phyloP scores from a whole-genome alignment of 768 basidiomycete genomes.

The Agrocybe chaxingu region DNA sequence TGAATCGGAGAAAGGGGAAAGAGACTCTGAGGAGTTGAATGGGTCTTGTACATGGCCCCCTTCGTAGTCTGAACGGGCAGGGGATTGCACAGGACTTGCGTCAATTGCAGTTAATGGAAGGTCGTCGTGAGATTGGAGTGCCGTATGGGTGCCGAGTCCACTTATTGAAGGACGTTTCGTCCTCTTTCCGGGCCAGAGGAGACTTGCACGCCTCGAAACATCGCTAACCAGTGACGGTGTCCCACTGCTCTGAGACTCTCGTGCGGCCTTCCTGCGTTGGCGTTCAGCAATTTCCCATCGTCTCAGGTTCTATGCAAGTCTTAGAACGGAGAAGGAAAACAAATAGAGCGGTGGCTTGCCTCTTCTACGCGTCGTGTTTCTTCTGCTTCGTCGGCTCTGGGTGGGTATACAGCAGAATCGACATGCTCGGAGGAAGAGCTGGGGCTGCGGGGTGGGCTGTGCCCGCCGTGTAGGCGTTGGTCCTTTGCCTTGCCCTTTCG shows the following conservation, averaged over 20 bases:
- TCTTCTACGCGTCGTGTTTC: conserved; percentile 73
- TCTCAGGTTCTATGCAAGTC: conserved; percentile 55
- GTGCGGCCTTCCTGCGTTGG: conserved; percentile 67
- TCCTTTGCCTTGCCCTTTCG: conserved; percentile 28
- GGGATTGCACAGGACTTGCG: conserved; percentile 35
- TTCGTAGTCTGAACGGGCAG: conserved; percentile 28
- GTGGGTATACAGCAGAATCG: conserved; percentile 52
- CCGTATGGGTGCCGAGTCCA: conserved; percentile 39
- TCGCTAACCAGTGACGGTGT: conserved; percentile 50
- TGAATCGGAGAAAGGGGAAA: conserved; percentile 50
- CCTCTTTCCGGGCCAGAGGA: conserved; percentile 48
- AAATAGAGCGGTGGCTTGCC: conserved; percentile 35
- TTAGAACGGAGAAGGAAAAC: conserved; percentile 4
- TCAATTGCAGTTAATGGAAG: conserved; percentile 56
- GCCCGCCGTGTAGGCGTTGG: conserved; percentile 23
- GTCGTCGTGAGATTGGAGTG: conserved; percentile 48
- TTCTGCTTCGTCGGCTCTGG: conserved; percentile 58
- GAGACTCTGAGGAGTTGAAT: conserved; percentile 42
- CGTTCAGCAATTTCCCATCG: conserved; percentile 79
- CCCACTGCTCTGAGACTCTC: conserved; percentile 44
- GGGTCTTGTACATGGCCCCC: conserved; percentile 34
- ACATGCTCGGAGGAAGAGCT: conserved; percentile 22
- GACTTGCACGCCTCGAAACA: conserved; percentile 56
- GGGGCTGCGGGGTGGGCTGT: conserved; percentile 21
- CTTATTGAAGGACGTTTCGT: conserved; percentile 27